phyloP scores from a whole-genome alignment of 441 rosid species.

The Dalechampia spathulata region DNA sequence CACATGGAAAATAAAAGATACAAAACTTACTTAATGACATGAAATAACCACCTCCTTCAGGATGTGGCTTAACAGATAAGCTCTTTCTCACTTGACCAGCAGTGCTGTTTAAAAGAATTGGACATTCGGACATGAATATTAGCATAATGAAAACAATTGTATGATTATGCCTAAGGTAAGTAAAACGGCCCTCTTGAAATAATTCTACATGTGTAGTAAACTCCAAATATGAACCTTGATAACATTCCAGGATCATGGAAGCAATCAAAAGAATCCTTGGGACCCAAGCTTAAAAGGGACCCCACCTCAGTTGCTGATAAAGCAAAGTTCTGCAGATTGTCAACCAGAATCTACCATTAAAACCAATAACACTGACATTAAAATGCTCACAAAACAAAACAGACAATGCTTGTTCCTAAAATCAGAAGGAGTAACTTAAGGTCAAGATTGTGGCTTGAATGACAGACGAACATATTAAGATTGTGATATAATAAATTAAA shows the following conservation, averaged over 20 bases:
- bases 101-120: conserved; percentile 40
- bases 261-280: conserved; percentile 65
- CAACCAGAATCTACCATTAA: conserved; percentile 15
- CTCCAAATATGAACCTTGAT: conserved; percentile 46
- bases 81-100: conserved; percentile 96
- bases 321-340: conserved; percentile 59
- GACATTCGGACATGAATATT: not conserved
- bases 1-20: not conserved
- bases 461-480: not conserved
- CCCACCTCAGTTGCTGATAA: conserved; percentile 86
- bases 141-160: not conserved
- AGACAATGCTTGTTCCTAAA: not conserved
- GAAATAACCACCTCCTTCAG: conserved; percentile 79
- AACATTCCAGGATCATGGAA: conserved; percentile 88
- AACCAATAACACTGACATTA: not conserved
- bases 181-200: not conserved
- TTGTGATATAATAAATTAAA: not conserved
- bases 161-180: not conserved
- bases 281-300: conserved; percentile 65
- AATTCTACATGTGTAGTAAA: not conserved
- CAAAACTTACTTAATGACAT: conserved; percentile 59
- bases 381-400: not conserved
- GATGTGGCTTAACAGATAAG: conserved; percentile 57
- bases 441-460: not conserved
- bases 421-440: not conserved